Conservation (phyloP, 345 rosid genomes). For the Eucalyptus globulus region DNA sequence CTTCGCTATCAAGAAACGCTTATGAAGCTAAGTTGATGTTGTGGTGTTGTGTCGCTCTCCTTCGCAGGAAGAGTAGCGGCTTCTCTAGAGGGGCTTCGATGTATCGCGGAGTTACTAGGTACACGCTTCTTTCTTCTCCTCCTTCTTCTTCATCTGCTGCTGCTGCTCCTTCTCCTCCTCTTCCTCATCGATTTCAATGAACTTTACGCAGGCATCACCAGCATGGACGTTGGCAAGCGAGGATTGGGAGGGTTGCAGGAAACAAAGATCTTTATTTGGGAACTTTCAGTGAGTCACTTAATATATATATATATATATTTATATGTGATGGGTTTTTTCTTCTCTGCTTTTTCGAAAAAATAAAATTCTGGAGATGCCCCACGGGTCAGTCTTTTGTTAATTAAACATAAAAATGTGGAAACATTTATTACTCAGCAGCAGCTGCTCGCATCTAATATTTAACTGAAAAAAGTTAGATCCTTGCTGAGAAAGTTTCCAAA, state of each 20-base stretch:
- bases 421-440: not conserved
- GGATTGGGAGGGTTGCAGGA: conserved; percentile 98
- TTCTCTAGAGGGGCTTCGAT: conserved; percentile 99
- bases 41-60: not conserved
- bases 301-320: not conserved
- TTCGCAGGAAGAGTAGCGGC: conserved; percentile 90
- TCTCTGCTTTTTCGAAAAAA: not conserved
- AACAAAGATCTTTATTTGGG: conserved; percentile 99
- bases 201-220: conserved; percentile 77
- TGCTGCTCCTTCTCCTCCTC: not conserved
- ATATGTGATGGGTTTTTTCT: not conserved
- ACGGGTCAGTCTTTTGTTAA: not conserved
- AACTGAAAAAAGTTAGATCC: not conserved
- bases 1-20: not conserved
- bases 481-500: not conserved
- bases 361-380: not conserved
- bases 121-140: not conserved
- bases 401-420: not conserved
- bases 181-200: not conserved
- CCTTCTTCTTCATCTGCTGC: not conserved
- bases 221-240: conserved; percentile 99
- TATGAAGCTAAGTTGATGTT: not conserved
- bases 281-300: conserved; percentile 70
- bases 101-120: conserved; percentile 99
- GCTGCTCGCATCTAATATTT: not conserved